phyloP scores from a whole-genome alignment of 257 asterid species.

The Ballota nigra region DNA sequence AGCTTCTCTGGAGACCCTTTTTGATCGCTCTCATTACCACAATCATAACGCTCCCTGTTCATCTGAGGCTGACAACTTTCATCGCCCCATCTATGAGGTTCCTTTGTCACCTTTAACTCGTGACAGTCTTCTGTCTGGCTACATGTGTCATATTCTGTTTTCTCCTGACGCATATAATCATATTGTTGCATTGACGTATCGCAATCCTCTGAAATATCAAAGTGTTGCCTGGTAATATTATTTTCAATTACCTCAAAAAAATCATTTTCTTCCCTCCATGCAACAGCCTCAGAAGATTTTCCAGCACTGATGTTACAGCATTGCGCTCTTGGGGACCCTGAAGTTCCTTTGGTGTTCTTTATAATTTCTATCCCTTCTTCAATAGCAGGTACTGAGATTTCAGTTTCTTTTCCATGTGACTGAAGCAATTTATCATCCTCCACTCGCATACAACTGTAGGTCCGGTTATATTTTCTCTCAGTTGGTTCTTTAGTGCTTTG shows the following conservation, averaged over 20 bases:
- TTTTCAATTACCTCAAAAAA: conserved; percentile 69
- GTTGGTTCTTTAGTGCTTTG: conserved; percentile 37
- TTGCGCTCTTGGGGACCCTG: conserved; percentile 33
- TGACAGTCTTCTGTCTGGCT: conserved; percentile 29
- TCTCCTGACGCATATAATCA: conserved; percentile 20
- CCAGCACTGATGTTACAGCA: conserved; percentile 23
- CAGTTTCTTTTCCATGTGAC: conserved; percentile 23
- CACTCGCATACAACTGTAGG: conserved; percentile 25
- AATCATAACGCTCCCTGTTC: conserved; percentile 19
- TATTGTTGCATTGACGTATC: conserved; percentile 25
- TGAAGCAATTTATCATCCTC: conserved; percentile 38
- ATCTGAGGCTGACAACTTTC: conserved; percentile 31
- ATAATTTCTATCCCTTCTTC: conserved; percentile 32
- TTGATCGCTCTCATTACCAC: conserved; percentile 22
- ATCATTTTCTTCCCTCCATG: conserved; percentile 65
- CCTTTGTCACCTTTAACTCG: conserved; percentile 31
- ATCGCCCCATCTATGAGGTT: conserved; percentile 33
- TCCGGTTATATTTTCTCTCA: conserved; percentile 30
- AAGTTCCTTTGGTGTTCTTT: conserved; percentile 22
- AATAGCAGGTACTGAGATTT: conserved; percentile 24
- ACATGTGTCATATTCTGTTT: conserved; percentile 25
- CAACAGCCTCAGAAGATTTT: conserved; percentile 35
- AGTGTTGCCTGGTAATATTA: conserved; percentile 27
- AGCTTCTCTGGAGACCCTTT: conserved; percentile 32
- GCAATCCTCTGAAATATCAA: conserved; percentile 30